phyloP scores from a whole-genome alignment of 441 rosid species.

The Adansonia rubrostipa region DNA sequence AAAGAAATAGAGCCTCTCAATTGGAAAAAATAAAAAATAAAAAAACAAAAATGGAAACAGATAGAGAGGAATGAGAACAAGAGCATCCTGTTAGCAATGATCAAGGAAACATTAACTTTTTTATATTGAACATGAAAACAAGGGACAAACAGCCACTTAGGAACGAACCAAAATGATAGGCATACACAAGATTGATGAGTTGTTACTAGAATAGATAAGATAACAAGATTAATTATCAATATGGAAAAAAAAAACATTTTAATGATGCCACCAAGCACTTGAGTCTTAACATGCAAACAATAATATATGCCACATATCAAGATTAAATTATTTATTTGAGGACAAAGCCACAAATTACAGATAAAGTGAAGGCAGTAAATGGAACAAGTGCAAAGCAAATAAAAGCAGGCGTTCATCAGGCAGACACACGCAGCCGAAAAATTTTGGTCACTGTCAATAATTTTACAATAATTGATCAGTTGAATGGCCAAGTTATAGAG shows the following conservation, averaged over 20 bases:
- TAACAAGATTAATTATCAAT: background rate
- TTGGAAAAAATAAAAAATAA: background rate
- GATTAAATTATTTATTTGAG: background rate
- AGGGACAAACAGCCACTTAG: background rate
- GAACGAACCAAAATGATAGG: slow-evolving; percentile 1
- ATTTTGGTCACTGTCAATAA: background rate
- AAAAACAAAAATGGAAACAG: background rate
- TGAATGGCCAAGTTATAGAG: background rate
- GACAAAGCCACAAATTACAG: background rate
- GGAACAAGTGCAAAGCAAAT: background rate
- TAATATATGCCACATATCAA: slow-evolving; percentile 1
- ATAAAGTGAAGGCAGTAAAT: background rate
- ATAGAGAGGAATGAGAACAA: background rate
- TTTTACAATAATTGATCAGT: background rate
- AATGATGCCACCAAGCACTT: background rate
- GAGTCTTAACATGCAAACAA: slow-evolving; percentile 11
- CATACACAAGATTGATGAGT: background rate
- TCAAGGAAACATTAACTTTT: slow-evolving; percentile 14
- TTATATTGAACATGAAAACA: slow-evolving; percentile 14
- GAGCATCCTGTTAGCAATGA: background rate
- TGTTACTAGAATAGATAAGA: slow-evolving; percentile 2
- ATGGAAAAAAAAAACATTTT: background rate
- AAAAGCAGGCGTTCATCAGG: background rate
- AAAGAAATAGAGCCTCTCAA: background rate
- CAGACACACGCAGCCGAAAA: background rate